phyloP scores from a whole-genome alignment of 352 stramenopile species.

The Pseudoperonospora humuli region DNA sequence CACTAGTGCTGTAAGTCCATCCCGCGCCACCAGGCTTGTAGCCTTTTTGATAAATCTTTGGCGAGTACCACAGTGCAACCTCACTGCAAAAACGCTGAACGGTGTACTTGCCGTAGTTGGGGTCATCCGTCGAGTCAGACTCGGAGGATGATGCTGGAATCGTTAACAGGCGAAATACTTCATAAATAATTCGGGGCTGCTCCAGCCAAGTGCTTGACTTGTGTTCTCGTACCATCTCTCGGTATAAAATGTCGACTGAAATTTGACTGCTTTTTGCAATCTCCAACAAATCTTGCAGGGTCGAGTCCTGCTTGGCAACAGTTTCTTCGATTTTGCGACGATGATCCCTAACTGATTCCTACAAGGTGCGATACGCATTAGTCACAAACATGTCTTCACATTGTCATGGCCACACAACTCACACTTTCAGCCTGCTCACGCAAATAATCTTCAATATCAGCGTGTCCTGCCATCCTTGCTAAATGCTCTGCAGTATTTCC shows the following conservation, averaged over 20 bases:
- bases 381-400: background rate
- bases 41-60: constrained; percentile 66
- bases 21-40: constrained; percentile 26
- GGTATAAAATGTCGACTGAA: constrained; percentile 66
- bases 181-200: constrained; percentile 73
- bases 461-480: constrained; percentile 44
- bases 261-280: constrained; percentile 62
- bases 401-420: constrained; percentile 12
- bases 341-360: constrained; percentile 84
- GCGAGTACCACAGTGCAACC: constrained; percentile 64
- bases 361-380: background rate
- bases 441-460: constrained; percentile 72
- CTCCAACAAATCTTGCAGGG: constrained; percentile 50
- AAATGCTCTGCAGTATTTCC: constrained; percentile 68
- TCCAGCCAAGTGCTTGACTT: constrained; percentile 68
- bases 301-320: constrained; percentile 46
- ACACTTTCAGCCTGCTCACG: constrained; percentile 78
- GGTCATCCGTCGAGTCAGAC: constrained; percentile 32
- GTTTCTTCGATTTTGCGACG: constrained; percentile 79
- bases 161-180: constrained; percentile 71
- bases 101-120: constrained; percentile 76
- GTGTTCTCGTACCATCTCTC: constrained; percentile 65
- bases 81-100: constrained; percentile 83
- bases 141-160: constrained; percentile 27
- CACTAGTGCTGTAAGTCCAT: constrained; percentile 27